Base-by-base conservation (phyloP, 1,284 basidiomycete species). In the Ganoderma leucocontextum region DNA sequence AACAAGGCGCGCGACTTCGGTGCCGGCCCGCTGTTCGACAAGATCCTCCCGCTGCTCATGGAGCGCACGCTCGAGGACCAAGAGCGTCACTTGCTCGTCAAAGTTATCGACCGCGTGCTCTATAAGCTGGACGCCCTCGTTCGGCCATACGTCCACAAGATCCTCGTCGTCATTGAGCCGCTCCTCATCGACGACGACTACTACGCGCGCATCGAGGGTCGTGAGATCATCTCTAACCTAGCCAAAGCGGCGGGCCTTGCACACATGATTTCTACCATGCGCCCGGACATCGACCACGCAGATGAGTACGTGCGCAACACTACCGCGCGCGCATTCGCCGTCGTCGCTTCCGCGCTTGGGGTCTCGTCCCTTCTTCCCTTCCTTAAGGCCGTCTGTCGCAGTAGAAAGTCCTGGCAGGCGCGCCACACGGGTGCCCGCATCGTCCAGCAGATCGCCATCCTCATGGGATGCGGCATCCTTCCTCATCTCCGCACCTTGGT, bases 191-290 rank as follows among this genome's bases (percentile, higher is more conserved):
- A 99, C 80, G 97, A 99, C 80, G 98, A 99, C 81, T 99, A 99
- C 83, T 99, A 99, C 76, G 97, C 98, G 58, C 95, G 97, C 80
- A 96, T 99, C 65, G 98, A 99, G 85, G 98, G 98, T 72, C 94
- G 97, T 63, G 98, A 99, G 84, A 99, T 99, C 79, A 99, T 99
- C 77, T 97, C 95, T 77, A 99, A 99, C 81, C 84, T 99, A 60
- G 98, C 98, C 60, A 99, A 99, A 81, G 98, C 98, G 2, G 97
- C 97, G 38, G 97, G 98, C 81, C 91, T 99, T 25, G 97, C 97
- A 2, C 98, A 99, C 82, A 99, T 99, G 98, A 99, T 99, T 77
- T 99, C 97, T 44, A 99, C 97, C 22, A 99, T 99, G 97, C 93
- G 97, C 75, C 98, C 98, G 2, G 97, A 99, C 86, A 99, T 99